These are phyloP conservation scores for Fraxinus cuspidata DNA, from an alignment of 257 asterid genomes.

Conservation along the genomic window DNA sequence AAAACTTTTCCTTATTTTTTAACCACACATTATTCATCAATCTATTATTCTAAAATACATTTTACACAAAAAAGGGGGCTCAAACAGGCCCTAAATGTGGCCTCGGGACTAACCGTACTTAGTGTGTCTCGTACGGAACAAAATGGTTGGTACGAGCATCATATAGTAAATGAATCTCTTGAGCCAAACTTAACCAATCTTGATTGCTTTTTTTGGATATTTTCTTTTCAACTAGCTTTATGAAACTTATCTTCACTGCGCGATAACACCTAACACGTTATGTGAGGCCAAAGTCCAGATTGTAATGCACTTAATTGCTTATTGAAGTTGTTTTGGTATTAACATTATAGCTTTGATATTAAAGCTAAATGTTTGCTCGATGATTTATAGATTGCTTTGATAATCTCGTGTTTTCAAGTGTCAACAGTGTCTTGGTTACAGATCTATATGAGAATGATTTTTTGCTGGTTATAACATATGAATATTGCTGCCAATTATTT, in stretches of 20 bases:
- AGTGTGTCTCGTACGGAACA: too few relatives aligned
- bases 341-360: not conserved
- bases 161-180: not conserved
- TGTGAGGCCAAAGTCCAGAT: not conserved
- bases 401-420: not conserved
- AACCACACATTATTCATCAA: too few relatives aligned
- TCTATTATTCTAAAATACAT: too few relatives aligned
- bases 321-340: not conserved
- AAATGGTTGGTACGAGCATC: not conserved
- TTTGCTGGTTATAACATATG: not conserved
- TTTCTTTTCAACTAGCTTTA: not conserved
- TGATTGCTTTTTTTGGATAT: not conserved
- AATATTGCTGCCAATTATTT: not conserved
- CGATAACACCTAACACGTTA: not conserved
- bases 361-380: not conserved
- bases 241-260: not conserved
- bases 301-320: not conserved
- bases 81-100: too few relatives aligned
- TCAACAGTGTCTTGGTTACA: not conserved
- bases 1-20: too few relatives aligned
- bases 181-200: not conserved
- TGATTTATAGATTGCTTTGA: not conserved
- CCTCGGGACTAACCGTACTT: not conserved
- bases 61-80: too few relatives aligned
- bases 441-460: not conserved